Percentiles rank a stretch among this genome's conserved stretches.
These are phyloP conservation scores for Betula pendula DNA, from an alignment of 306 rosid species.

Conservation along the genomic window DNA sequence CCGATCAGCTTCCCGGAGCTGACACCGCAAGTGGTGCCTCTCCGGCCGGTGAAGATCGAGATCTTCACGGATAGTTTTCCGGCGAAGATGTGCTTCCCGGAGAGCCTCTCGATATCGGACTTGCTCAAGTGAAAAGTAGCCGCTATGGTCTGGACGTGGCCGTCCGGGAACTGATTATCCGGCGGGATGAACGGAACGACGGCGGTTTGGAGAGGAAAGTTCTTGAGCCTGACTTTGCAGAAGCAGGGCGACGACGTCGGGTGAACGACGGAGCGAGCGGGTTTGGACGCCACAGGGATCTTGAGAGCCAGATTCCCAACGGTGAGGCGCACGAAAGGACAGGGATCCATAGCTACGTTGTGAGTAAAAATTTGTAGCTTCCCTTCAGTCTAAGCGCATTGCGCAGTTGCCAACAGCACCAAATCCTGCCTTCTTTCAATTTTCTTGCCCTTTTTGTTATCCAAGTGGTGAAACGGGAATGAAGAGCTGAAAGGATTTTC, in stretches of 20 bases:
- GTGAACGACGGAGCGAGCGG: conserved; percentile 67
- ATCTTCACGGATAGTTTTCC: conserved; percentile 49
- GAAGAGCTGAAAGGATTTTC: too few relatives aligned
- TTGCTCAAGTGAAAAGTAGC: conserved; percentile 69
- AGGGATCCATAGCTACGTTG: conserved; percentile 63
- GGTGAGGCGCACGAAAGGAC: conserved; percentile 67
- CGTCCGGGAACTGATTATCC: conserved; percentile 43
- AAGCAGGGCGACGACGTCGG: conserved; percentile 76
- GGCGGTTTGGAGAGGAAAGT: conserved; percentile 58
- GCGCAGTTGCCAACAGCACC: too few relatives aligned
- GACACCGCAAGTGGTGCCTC: conserved; percentile 65
- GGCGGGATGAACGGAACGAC: conserved; percentile 57
- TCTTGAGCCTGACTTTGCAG: conserved; percentile 67
- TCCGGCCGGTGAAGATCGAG: conserved; percentile 59
- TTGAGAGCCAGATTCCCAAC: conserved; percentile 71
- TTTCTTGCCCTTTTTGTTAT: too few relatives aligned
- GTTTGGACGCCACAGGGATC: conserved; percentile 72
- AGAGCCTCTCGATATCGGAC: conserved; percentile 47
- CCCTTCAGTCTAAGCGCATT: not conserved
- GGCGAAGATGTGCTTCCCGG: conserved; percentile 46
- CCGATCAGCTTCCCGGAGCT: conserved; percentile 58
- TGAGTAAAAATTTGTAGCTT: too few relatives aligned
- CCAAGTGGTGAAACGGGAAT: too few relatives aligned
- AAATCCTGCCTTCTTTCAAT: too few relatives aligned
- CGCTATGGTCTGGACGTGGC: conserved; percentile 41